Evolutionary conservation across 192 early-diverging fungal genomes (phyloP), one percentile per base, ranked within the genome.

Genomic region (Backusella westeae): DNA sequence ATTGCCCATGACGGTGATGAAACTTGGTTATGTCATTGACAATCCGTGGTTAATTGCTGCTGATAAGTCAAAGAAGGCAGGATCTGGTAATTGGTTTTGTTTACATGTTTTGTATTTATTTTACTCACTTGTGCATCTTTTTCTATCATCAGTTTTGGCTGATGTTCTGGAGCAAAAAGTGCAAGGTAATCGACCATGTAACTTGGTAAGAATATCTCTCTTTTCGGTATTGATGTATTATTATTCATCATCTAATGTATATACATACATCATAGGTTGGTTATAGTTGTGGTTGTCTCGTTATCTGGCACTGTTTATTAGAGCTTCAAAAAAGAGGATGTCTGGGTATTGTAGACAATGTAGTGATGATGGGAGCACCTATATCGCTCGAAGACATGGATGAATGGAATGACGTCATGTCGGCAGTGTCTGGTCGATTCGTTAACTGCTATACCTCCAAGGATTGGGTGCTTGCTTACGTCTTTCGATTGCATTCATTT

Each of bases 31-130:
- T 75, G 69, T 90, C 19, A 90, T 90, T 73, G 87, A 88, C 69
- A 87, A 90, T 68, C 89, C 89, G 29, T 90, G 89, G 89, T 82
- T 85, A 46, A 72, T 90, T 6, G 87, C 83, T 21, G 77, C 81
- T 65, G 89, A 90, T 77, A 77, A 87, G 26, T 85, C 86, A 53
- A 76, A 69, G 4, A 90, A 90, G 75, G 82, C 89, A 19, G 89
- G 89, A 1, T 74, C 82, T 67, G 78, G 82, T 83, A 83, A 72
- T 68, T 29, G 8, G 17, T 15, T 35, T 44, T 49, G 8, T 67
- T 34, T 69, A 39, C 34, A 7, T 1, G 4, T n/a, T 74, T 23
- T 7, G 53, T 23, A 46, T n/a, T 36, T 21, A 34, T 32, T 29
- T 68, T 1, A 67, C 8, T 8, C 7, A 52, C 6, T 34, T 23